phyloP scores from a whole-genome alignment of 2,329 filamentous ascomycete genomes.

The Microcyclospora pomicola region DNA sequence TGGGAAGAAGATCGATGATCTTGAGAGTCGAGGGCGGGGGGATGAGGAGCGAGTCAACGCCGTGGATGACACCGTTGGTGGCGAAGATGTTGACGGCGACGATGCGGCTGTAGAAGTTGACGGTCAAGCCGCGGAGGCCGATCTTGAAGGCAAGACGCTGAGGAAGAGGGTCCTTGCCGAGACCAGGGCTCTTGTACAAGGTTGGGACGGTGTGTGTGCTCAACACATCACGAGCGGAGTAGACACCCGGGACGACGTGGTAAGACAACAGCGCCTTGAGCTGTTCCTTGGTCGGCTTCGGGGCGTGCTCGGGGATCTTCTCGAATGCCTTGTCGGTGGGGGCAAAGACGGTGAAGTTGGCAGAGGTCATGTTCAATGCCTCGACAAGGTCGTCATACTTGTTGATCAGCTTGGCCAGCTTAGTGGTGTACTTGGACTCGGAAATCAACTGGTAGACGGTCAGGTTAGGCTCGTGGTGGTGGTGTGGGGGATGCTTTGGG shows the following conservation, averaged over 20 bases:
- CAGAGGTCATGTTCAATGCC: conserved; percentile 57
- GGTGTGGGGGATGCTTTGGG: conserved; percentile 23
- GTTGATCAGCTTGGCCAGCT: conserved; percentile 61
- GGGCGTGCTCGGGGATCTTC: conserved; percentile 41
- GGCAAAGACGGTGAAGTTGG: conserved; percentile 70
- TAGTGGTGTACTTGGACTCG: conserved; percentile 61
- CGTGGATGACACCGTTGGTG: conserved; percentile 71
- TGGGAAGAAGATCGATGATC: conserved; percentile 52
- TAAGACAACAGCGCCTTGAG: conserved; percentile 59
- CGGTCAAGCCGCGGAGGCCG: conserved; percentile 45
- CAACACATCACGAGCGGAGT: conserved; percentile 53
- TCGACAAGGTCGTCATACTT: conserved; percentile 58
- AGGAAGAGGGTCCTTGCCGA: conserved; percentile 45
- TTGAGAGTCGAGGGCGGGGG: conserved; percentile 54
- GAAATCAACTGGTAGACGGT: conserved; percentile 72
- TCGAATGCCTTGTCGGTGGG: conserved; percentile 67
- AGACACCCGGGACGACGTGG: conserved; percentile 56
- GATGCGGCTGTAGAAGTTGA: conserved; percentile 68
- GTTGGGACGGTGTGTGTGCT: conserved; percentile 63
- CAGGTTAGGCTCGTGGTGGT: conserved; percentile 41
- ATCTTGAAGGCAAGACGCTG: conserved; percentile 62
- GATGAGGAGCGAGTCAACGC: conserved; percentile 58
- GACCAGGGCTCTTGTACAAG: conserved; percentile 40
- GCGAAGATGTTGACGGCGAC: conserved; percentile 56
- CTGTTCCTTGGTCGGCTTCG: conserved; percentile 55